Evolutionary conservation across 208 protist species (phyloP).

Genomic region (Porcisia deanei): DNA sequence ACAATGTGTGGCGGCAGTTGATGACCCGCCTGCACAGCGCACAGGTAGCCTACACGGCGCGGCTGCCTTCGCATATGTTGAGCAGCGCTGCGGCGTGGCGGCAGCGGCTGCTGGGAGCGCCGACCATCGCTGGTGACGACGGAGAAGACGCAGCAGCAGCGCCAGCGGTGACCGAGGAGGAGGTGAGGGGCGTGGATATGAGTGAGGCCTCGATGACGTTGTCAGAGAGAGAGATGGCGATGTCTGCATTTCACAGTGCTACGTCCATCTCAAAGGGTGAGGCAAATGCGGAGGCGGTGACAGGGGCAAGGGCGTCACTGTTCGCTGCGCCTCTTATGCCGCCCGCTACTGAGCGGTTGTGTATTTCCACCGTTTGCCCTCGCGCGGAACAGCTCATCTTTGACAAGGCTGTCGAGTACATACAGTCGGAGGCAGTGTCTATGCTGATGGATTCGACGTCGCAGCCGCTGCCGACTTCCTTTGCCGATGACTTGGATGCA

Average conservation of each 20-base stretch:
- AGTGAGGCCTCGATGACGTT: conserved; percentile 11
- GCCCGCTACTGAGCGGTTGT: background rate
- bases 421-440: conserved; percentile 30
- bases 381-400: conserved; percentile 35
- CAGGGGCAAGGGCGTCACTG: background rate
- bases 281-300: background rate
- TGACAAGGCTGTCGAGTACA: conserved; percentile 23
- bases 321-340: background rate
- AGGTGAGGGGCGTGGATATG: background rate
- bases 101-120: conserved; percentile 4
- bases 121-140: background rate
- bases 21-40: conserved; percentile 21
- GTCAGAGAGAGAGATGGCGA: conserved; percentile 15
- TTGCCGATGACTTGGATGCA: conserved; percentile 2
- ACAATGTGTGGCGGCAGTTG: conserved; percentile 29
- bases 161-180: background rate
- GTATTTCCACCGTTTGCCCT: conserved; percentile 17
- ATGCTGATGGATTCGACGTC: conserved; percentile 13
- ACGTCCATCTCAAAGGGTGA: conserved; percentile 15
- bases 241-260: conserved; percentile 14
- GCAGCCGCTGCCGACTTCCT: background rate
- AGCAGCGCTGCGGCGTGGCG: conserved; percentile 23
- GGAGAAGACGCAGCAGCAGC: background rate
- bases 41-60: conserved; percentile 20
- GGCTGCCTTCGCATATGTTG: conserved; percentile 26